Conservation (phyloP, 169 alveolate species). For the Plasmodium inui region DNA sequence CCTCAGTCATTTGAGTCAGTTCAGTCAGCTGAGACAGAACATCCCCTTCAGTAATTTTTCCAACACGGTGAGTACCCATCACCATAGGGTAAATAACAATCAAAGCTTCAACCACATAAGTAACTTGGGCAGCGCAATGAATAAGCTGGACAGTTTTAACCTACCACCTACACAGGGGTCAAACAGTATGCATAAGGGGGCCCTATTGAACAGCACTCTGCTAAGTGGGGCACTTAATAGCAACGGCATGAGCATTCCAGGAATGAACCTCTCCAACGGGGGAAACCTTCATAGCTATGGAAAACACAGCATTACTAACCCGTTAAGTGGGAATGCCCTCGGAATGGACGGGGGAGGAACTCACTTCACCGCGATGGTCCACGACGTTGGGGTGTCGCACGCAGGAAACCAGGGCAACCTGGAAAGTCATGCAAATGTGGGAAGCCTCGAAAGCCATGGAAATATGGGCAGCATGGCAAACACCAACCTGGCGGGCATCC, state of each 20-base stretch:
- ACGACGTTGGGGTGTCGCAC: neutral
- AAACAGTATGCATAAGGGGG: neutral
- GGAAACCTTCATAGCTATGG: neutral
- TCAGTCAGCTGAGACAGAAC: neutral
- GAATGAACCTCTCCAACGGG: neutral
- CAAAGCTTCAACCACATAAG: neutral
- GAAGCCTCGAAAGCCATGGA: neutral
- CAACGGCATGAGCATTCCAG: neutral
- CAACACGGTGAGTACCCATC: conserved; percentile 12
- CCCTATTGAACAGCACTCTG: neutral
- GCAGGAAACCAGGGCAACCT: neutral
- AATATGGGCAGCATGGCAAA: neutral
- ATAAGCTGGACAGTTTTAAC: neutral
- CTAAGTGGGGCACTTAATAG: neutral
- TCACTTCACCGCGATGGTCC: neutral
- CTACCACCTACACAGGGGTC: neutral
- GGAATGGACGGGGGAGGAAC: neutral
- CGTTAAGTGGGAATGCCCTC: conserved; percentile 4
- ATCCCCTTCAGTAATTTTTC: conserved; percentile 21
- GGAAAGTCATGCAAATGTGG: neutral
- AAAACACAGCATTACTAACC: neutral
- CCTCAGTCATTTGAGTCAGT: neutral
- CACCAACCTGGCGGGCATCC: neutral
- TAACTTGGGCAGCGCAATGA: neutral
- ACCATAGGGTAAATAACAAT: neutral